phyloP scores from a whole-genome alignment of 1,139 yeast genomes.

The Debaryomyces nepalensis region DNA sequence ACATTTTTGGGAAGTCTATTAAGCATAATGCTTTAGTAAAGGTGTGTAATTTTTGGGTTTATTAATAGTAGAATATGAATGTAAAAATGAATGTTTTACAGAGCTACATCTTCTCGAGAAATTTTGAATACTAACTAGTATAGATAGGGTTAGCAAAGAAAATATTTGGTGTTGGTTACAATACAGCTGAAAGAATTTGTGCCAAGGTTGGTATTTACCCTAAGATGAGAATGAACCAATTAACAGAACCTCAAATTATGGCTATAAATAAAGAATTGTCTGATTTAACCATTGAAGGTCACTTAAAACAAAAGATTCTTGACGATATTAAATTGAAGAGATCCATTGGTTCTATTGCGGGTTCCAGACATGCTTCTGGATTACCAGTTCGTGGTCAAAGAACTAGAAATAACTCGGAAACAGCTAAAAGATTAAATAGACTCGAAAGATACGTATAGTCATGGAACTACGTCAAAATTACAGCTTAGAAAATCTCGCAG shows the following conservation, averaged over 20 bases:
- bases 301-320: conserved; percentile 75
- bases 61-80: not conserved
- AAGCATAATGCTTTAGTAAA: conserved; percentile 53
- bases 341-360: conserved; percentile 82
- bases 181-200: conserved; percentile 77
- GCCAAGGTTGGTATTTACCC: conserved; percentile 92
- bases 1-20: conserved; percentile 74
- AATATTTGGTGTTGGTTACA: conserved; percentile 83
- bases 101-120: not conserved
- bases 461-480: not conserved
- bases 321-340: conserved; percentile 82
- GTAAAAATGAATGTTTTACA: not conserved
- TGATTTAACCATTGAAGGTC: conserved; percentile 82
- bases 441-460: conserved; percentile 54
- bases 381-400: conserved; percentile 94
- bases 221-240: conserved; percentile 90
- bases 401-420: conserved; percentile 86
- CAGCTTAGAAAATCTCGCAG: not conserved
- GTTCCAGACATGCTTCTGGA: conserved; percentile 87
- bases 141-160: conserved; percentile 78
- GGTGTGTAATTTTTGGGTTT: conserved; percentile 30
- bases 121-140: conserved; percentile 12
- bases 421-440: conserved; percentile 85
- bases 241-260: conserved; percentile 85
- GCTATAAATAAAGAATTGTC: conserved; percentile 86